Evolutionary conservation across 2,329 filamentous ascomycete species (phyloP).

Genomic region (Neoascochyta sp.): DNA sequence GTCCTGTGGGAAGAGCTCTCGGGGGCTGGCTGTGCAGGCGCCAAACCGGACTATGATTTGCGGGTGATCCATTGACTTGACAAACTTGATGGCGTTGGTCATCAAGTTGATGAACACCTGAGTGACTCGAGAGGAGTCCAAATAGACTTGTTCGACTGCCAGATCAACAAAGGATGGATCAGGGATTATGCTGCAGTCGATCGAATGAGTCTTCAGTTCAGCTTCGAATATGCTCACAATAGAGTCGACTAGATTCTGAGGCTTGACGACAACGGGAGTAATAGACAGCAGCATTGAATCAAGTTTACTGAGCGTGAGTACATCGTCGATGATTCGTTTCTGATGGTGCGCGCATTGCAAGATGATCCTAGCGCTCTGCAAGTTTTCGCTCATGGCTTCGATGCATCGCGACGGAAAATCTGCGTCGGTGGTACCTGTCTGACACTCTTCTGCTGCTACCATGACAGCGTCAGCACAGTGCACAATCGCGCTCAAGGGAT

Average conservation of each 20-base stretch:
- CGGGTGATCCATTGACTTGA: slow-evolving; percentile 26
- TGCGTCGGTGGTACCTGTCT: slow-evolving; percentile 1
- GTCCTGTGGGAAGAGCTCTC: slow-evolving; percentile 9
- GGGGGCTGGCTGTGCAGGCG: slow-evolving; percentile 17
- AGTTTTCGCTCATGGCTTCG: slow-evolving; percentile 16
- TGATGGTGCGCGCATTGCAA: slow-evolving; percentile 44
- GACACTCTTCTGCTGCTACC: slow-evolving; percentile 23
- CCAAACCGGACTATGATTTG: slow-evolving; percentile 36
- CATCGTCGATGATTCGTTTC: slow-evolving; percentile 46
- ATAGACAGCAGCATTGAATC: slow-evolving; percentile 41
- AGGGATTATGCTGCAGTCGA: slow-evolving; percentile 19
- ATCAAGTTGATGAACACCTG: slow-evolving; percentile 79
- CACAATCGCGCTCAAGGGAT: slow-evolving; percentile 41
- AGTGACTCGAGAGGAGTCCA: slow-evolving; percentile 41
- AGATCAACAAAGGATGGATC: slow-evolving; percentile 35
- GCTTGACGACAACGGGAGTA: slow-evolving; percentile 34
- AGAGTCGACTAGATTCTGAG: slow-evolving; percentile 26
- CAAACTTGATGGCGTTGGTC: slow-evolving; percentile 48
- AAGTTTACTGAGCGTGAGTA: slow-evolving; percentile 44
- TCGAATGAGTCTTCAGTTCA: slow-evolving; percentile 26
- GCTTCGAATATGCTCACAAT: slow-evolving; percentile 33
- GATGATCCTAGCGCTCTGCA: slow-evolving; percentile 38
- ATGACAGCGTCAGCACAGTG: slow-evolving; percentile 42
- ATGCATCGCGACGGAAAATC: slow-evolving; percentile 14
- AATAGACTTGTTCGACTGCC: slow-evolving; percentile 34